Evolutionary conservation across 345 rosid species (phyloP), one percentile per base, ranked within the genome.

Genomic region (Cardiospermum halicacabum): DNA sequence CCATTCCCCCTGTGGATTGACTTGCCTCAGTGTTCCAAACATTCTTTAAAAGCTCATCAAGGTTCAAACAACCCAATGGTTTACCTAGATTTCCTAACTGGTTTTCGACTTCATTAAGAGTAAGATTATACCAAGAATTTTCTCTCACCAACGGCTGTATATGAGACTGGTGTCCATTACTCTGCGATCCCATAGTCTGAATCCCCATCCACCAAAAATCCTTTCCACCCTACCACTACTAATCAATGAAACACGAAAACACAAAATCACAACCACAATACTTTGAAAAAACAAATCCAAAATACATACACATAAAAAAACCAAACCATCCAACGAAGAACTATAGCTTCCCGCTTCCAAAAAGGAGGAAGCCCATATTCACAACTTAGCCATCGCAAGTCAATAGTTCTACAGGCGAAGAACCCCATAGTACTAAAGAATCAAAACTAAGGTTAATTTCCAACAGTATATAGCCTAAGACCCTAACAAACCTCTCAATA

Each of bases 121-220:
- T 78, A 50, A 80, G 77, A 56, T 58, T 67, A 57, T 77, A 76
- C 84, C 85, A 74, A 0, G 85, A 82, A 62, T 74, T 68, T 57
- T 81, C 83, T 74, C 84, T 32, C 49, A 40, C 61, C 77, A 81
- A 37, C 12, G 78, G 49, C 24, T 72, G 82, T 53, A 65, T 19
- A 71, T 70, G 78, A 47, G 72, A 59, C 56, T 75, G 79, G 28
- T 78, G 84, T 27, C 77, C 73, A 60, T 79, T 81, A 62, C 72
- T 73, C 31, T 79, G 84, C 62, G 83, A 79, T 57, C 81, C 85
- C 82, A 75, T 79, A 10, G 79, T 83, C 70, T 83, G 88, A 74
- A 83, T 74, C 77, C 84, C 91, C 88, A 83, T 79, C 75, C 74
- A 69, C 69, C 69, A 66, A 70, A 61, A n/a, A n/a, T n/a, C n/a